Evolutionary conservation across 148 eudicot species (phyloP).

Genomic region (Chenopodium quinoa): DNA sequence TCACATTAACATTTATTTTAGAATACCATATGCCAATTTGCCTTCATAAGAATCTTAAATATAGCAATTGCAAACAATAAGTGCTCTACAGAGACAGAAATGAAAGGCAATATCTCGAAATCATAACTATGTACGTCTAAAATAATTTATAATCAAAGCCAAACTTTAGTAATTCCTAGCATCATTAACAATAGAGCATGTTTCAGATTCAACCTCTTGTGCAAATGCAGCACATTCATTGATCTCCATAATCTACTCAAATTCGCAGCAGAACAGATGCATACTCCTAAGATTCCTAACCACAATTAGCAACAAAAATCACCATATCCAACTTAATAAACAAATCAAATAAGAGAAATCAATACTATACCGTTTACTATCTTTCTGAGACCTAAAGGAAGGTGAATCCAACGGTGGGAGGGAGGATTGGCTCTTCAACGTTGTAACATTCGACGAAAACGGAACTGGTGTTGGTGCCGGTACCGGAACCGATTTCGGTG

Average conservation of each 20-base stretch:
- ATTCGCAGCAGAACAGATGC: neutral
- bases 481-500: neutral
- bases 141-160: too few relatives aligned
- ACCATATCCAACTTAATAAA: neutral
- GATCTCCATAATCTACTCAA: neutral
- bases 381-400: constrained; percentile 37
- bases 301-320: neutral
- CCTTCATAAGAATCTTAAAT: too few relatives aligned
- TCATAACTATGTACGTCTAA: too few relatives aligned
- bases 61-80: too few relatives aligned
- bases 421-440: constrained; percentile 38
- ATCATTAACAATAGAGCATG: neutral
- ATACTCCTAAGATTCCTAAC: neutral
- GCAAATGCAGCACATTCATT: neutral
- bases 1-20: too few relatives aligned
- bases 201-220: neutral
- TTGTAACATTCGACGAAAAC: constrained; percentile 22
- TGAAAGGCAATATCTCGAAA: too few relatives aligned
- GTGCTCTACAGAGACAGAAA: too few relatives aligned
- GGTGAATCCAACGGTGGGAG: constrained; percentile 82
- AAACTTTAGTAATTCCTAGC: too few relatives aligned
- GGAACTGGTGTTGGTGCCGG: neutral
- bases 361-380: constrained; percentile 42
- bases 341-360: neutral
- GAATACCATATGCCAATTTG: too few relatives aligned